Evolutionary conservation across 768 basidiomycete genomes (phyloP).

Genomic region (Pisolithus sp.): DNA sequence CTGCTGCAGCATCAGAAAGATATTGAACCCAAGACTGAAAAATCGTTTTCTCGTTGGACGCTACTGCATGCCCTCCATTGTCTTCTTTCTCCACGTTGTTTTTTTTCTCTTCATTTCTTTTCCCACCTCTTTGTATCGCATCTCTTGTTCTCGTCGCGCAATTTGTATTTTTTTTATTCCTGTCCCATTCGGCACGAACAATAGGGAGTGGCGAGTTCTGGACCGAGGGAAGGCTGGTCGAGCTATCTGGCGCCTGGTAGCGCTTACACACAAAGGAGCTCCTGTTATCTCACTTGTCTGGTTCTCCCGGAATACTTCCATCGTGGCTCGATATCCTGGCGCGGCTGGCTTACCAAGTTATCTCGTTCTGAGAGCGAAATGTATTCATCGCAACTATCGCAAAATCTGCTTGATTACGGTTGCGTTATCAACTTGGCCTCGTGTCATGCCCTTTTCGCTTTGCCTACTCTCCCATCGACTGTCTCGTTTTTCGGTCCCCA

Average conservation of each 20-base stretch:
- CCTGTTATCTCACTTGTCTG: constrained; percentile 9
- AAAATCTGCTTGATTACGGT: constrained; percentile 5
- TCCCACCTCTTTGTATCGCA: constrained; percentile 24
- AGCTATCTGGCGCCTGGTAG: constrained; percentile 26
- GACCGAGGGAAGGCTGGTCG: constrained; percentile 19
- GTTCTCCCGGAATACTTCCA: constrained; percentile 3
- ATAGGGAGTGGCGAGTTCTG: constrained; percentile 14
- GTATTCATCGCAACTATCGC: background rate
- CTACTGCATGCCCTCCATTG: constrained; percentile 18
- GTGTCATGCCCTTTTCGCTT: constrained; percentile 29
- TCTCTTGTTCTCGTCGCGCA: constrained; percentile 27
- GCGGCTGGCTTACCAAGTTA: constrained; percentile 20
- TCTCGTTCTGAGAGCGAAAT: constrained; percentile 29
- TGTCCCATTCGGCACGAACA: constrained; percentile 19
- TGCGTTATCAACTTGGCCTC: constrained; percentile 37
- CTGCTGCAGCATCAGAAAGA: constrained; percentile 24
- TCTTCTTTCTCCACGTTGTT: constrained; percentile 13
- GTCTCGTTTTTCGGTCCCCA: constrained; percentile 10
- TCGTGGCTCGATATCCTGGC: constrained; percentile 30
- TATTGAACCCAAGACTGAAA: constrained; percentile 23
- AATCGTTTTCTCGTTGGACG: constrained; percentile 19
- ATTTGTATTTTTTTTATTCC: constrained; percentile 30
- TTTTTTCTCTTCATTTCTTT: constrained; percentile 25
- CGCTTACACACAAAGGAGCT: constrained; percentile 13
- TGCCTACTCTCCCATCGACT: constrained; percentile 12